These are phyloP conservation scores for Dalbergia cochinchinensis DNA, from an alignment of 306 rosid species.

Conservation along the genomic window DNA sequence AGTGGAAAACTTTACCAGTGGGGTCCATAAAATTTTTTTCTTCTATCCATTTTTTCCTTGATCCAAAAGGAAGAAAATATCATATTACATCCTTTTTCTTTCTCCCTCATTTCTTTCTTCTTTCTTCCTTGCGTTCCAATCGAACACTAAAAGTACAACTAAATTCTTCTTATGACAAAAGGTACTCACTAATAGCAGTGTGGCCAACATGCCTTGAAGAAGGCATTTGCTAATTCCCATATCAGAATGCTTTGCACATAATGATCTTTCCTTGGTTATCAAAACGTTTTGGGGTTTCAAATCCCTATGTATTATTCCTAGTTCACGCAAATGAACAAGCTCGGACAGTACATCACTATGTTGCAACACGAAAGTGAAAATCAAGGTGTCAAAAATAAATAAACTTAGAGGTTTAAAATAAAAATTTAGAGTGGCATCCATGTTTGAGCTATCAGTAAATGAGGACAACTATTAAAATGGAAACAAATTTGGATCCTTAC, in stretches of 20 bases:
- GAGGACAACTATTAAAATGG: conserved; percentile 20
- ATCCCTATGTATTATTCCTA: conserved; percentile 87
- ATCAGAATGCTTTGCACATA: too few relatives aligned
- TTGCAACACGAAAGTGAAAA: conserved; percentile 26
- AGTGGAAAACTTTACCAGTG: too few relatives aligned
- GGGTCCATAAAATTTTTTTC: too few relatives aligned
- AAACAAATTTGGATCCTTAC: conserved; percentile 18
- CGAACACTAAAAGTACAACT: not conserved
- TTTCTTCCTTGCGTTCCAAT: too few relatives aligned
- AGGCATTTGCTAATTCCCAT: conserved; percentile 86
- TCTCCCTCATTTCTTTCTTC: too few relatives aligned
- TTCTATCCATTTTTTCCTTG: too few relatives aligned
- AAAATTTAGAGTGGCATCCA: conserved; percentile 8
- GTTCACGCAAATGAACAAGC: conserved; percentile 78
- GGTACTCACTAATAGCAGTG: conserved; percentile 66
- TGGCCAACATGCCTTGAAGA: conserved; percentile 61
- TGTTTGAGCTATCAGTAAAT: conserved; percentile 21
- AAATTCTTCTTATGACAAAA: not conserved
- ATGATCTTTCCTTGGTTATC: conserved; percentile 60
- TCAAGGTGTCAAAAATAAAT: conserved; percentile 23
- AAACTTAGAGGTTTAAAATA: conserved; percentile 7
- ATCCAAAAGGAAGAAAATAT: too few relatives aligned
- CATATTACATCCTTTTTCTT: too few relatives aligned
- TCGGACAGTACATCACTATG: conserved; percentile 76
- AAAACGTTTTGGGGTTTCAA: conserved; percentile 92